Base-by-base conservation (phyloP, 2,329 filamentous ascomycete genomes). In the Zymoseptoria passerinii region DNA sequence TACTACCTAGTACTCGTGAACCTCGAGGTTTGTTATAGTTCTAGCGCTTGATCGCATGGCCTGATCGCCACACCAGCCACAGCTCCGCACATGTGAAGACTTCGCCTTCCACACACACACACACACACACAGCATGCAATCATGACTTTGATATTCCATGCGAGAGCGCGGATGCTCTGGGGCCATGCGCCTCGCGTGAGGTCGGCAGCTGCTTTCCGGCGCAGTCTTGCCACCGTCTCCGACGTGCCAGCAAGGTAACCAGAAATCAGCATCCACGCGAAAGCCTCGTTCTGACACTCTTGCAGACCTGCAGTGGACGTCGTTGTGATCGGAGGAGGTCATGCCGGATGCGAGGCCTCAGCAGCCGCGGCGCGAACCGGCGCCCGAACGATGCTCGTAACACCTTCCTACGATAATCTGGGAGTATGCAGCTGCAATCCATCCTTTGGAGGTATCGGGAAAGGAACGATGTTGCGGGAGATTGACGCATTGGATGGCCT, bases 361-460 rank as follows among this genome's bases (percentile, higher is more conserved):
- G 87, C 94, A 9, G 94, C 92, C 1, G 90, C 94, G 13, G 94
- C 94, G 50, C 84, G 94, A 68, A 83, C 89, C 16, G 94, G 94
- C 55, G 94, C 92, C 53, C 85, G 86, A 67, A 97, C 94, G 49
- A 92, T 88, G 1, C 82, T 99, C 65, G 81, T 99, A 53, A 99
- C 94, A 1, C 94, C 92, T 1, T 90, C 88, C 60, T 74, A 90
- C 58, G 86, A 92, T 59, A 96, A 96, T 67, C 85, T 97, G 19
- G 92, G 92, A 57, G 90, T 94, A 28, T 97, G 92, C 76, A 96
- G 92, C 40, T 97, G 92, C 77, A 97, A 97, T 72, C 92, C 92
- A 1, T 95, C 90, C 63, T 95, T 99, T 70, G 94, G 94, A 48
- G 94, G 94, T n/a, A 97, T 99, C 66, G 94, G 94, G 50, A 99